phyloP scores from a whole-genome alignment of 1,139 yeast genomes.

The Pichia sp. region DNA sequence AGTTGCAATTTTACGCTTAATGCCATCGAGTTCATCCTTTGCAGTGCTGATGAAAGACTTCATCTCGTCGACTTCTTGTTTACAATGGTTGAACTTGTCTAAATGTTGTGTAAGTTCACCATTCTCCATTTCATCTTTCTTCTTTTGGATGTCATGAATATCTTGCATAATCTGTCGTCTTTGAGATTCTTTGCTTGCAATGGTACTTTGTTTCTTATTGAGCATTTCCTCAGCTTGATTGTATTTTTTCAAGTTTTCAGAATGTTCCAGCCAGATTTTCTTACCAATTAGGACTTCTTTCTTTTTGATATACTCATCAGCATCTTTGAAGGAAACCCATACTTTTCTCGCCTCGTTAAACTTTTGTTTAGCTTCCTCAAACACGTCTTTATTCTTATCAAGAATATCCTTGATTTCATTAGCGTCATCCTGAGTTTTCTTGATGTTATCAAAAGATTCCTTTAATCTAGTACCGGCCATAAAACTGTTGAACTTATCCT shows the following conservation, averaged over 20 bases:
- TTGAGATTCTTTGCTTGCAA: neutral
- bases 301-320: constrained; percentile 28
- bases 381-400: constrained; percentile 22
- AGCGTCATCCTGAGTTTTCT: constrained; percentile 36
- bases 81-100: constrained; percentile 1
- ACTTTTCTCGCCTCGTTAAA: constrained; percentile 36
- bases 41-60: constrained; percentile 3
- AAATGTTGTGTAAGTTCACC: constrained; percentile 6
- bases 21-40: constrained; percentile 13
- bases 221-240: constrained; percentile 19
- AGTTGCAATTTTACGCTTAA: constrained; percentile 4
- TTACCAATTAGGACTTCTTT: constrained; percentile 46
- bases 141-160: constrained; percentile 1
- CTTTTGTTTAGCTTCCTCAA: constrained; percentile 27
- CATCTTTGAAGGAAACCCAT: constrained; percentile 27
- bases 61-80: constrained; percentile 13
- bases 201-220: constrained; percentile 21
- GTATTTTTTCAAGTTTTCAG: constrained; percentile 31
- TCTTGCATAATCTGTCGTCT: neutral
- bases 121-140: constrained; percentile 1
- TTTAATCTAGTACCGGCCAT: constrained; percentile 74
- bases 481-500: constrained; percentile 64
- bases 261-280: constrained; percentile 55
- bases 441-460: constrained; percentile 49
- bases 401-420: constrained; percentile 34